Evolutionary conservation across 768 basidiomycete genomes (phyloP).

Genomic region (Tylopilus sp.): DNA sequence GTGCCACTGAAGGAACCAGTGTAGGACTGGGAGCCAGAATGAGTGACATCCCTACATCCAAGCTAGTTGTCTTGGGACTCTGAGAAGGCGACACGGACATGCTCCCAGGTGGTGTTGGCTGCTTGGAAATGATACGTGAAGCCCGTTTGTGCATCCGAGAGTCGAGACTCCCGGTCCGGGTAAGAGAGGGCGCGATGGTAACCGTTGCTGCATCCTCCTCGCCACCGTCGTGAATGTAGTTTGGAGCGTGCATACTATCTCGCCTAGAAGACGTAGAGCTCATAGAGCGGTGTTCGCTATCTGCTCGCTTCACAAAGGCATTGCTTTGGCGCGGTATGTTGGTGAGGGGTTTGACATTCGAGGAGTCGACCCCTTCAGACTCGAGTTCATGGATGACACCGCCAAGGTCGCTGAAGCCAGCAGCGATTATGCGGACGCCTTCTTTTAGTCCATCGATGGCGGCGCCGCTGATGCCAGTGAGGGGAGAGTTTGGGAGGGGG

Average conservation of each 20-base stretch:
- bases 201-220: neutral
- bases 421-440: slow-evolving; percentile 58
- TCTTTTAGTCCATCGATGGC: slow-evolving; percentile 61
- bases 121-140: neutral
- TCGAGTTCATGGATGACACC: slow-evolving; percentile 17
- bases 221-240: neutral
- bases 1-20: neutral
- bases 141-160: slow-evolving; percentile 13
- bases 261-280: slow-evolving; percentile 42
- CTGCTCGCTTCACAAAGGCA: slow-evolving; percentile 18
- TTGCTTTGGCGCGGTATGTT: slow-evolving; percentile 17
- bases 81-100: neutral
- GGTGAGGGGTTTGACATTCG: neutral
- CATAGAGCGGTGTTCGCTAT: slow-evolving; percentile 38
- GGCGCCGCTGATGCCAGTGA: slow-evolving; percentile 11
- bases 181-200: slow-evolving; percentile 2
- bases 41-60: slow-evolving; percentile 14
- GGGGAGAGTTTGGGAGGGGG: neutral
- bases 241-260: neutral
- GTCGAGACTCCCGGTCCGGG: slow-evolving; percentile 18
- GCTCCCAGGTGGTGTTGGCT: neutral
- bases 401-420: slow-evolving; percentile 36
- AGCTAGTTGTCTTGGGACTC: neutral
- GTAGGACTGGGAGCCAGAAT: slow-evolving; percentile 12
- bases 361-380: neutral